A percentile compares a stretch with the other conserved stretches of the same genome.
phyloP scores from a whole-genome alignment of 208 protist species.

The Trypanosoma theileri region DNA sequence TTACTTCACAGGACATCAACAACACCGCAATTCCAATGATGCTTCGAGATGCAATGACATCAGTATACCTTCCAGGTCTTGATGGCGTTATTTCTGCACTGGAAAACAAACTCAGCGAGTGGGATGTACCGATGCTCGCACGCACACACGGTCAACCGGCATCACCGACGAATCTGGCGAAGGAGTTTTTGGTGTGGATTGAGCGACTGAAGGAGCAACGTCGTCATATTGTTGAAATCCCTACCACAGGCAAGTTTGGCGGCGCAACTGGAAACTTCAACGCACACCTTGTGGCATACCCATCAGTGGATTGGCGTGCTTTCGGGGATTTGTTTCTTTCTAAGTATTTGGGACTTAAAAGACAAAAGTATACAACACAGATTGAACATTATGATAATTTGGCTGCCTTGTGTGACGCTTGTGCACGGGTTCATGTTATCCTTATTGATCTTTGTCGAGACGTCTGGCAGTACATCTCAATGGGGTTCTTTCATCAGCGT shows the following conservation, averaged over 20 bases:
- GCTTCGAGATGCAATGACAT: slow-evolving; percentile 80
- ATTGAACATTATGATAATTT: slow-evolving; percentile 96
- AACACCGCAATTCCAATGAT: slow-evolving; percentile 95
- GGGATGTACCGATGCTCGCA: slow-evolving; percentile 91
- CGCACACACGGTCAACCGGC: slow-evolving; percentile 95
- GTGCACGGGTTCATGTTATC: slow-evolving; percentile 91
- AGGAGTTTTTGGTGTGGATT: slow-evolving; percentile 92
- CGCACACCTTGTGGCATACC: slow-evolving; percentile 91
- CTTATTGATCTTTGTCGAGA: slow-evolving; percentile 93
- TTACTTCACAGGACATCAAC: slow-evolving; percentile 97
- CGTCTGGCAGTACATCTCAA: slow-evolving; percentile 94
- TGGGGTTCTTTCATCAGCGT: slow-evolving; percentile 94
- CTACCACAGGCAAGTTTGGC: slow-evolving; percentile 90
- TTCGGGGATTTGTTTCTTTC: slow-evolving; percentile 86
- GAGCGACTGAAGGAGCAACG: slow-evolving; percentile 88
- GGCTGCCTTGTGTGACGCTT: slow-evolving; percentile 89
- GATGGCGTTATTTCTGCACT: slow-evolving; percentile 56
- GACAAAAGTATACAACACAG: slow-evolving; percentile 93
- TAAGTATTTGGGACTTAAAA: slow-evolving; percentile 73
- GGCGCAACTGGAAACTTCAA: slow-evolving; percentile 95
- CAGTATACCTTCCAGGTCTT: slow-evolving; percentile 75
- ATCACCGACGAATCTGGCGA: slow-evolving; percentile 92
- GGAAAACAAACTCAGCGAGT: slow-evolving; percentile 55
- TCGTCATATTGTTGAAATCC: slow-evolving; percentile 50
- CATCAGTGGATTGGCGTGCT: slow-evolving; percentile 74